A percentile compares a stretch with the other conserved stretches of the same genome.
These are phyloP conservation scores for Leccinum disarticulatum DNA, from an alignment of 768 basidiomycete species.

Conservation along the genomic window DNA sequence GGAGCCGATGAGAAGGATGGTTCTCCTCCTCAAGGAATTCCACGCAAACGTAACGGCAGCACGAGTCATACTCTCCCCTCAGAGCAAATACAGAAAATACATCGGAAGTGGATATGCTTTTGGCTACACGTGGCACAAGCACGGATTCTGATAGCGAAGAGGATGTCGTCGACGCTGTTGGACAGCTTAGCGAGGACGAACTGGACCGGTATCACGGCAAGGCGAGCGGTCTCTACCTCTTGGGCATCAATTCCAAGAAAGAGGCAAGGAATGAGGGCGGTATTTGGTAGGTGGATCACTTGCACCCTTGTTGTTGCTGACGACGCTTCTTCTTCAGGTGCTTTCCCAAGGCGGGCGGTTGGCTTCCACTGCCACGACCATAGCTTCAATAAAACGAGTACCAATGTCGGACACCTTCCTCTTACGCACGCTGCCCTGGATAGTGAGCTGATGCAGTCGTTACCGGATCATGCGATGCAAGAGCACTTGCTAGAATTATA, in stretches of 20 bases:
- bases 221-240: constrained; percentile 74
- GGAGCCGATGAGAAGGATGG: constrained; percentile 15
- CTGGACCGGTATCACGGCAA: constrained; percentile 88
- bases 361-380: constrained; percentile 58
- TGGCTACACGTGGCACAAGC: constrained; percentile 31
- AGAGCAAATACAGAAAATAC: constrained; percentile 10
- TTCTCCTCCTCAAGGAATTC: constrained; percentile 10
- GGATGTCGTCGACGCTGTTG: constrained; percentile 67
- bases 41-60: constrained; percentile 19
- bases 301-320: constrained; percentile 15
- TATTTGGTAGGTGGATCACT: constrained; percentile 55
- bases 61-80: constrained; percentile 19
- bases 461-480: constrained; percentile 61
- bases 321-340: constrained; percentile 42
- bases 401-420: constrained; percentile 10
- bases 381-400: constrained; percentile 8
- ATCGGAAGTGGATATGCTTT: constrained; percentile 21
- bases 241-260: constrained; percentile 57
- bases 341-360: no score
- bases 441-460: constrained; percentile 39
- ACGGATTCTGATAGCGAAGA: constrained; percentile 40
- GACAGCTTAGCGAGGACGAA: constrained; percentile 84
- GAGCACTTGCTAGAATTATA: constrained; percentile 73
- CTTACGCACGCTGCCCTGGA: constrained; percentile 28
- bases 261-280: constrained; percentile 74